phyloP scores from a whole-genome alignment of 192 early-diverging fungal species.

The Linnemannia hyalina region DNA sequence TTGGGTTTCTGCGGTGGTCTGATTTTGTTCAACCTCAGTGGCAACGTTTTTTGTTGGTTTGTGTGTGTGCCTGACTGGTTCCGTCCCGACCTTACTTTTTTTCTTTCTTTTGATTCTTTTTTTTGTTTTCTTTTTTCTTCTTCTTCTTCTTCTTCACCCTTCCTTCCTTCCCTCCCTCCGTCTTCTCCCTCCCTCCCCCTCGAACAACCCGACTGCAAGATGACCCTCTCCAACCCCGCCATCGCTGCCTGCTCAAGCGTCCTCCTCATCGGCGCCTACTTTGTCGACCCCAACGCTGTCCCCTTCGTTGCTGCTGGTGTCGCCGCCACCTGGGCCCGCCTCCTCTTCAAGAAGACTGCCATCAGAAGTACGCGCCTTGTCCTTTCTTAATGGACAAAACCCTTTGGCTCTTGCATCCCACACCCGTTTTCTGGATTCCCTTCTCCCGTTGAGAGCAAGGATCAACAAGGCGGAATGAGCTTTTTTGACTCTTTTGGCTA shows the following conservation, averaged over 20 bases:
- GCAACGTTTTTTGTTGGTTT: no score
- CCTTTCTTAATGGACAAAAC: background rate
- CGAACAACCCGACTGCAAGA: conserved; percentile 15
- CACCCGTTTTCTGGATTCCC: no score
- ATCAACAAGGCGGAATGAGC: background rate
- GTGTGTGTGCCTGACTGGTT: background rate
- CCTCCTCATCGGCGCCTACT: conserved; percentile 37
- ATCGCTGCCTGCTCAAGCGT: conserved; percentile 39
- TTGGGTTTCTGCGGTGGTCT: background rate
- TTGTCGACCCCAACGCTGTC: conserved; percentile 32
- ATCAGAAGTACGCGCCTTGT: conserved; percentile 22
- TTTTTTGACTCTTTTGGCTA: background rate
- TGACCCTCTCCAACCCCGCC: conserved; percentile 43
- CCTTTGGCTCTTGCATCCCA: background rate
- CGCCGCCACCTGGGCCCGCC: conserved; percentile 43
- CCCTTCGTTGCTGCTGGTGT: conserved; percentile 50
- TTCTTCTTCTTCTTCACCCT: background rate
- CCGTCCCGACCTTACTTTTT: background rate
- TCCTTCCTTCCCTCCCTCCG: background rate
- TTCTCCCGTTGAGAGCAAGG: background rate
- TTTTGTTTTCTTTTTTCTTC: background rate
- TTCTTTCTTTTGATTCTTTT: background rate
- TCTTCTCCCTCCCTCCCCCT: background rate
- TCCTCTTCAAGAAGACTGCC: conserved; percentile 37
- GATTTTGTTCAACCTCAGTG: conserved; percentile 8